phyloP scores from a whole-genome alignment of 2,329 filamentous ascomycete genomes.

The Penicillium sp. region DNA sequence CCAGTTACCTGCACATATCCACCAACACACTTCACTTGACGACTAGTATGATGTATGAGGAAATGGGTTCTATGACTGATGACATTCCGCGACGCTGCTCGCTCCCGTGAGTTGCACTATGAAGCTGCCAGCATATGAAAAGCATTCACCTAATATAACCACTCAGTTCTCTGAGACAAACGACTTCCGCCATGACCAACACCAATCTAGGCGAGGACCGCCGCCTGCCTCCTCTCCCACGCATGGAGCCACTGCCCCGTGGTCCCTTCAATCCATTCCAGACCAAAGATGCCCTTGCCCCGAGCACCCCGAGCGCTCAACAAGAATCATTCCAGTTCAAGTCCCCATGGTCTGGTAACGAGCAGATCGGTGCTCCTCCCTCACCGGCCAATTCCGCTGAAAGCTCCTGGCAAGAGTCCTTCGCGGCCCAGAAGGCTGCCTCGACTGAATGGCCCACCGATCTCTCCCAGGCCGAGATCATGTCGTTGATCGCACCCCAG shows the following conservation, averaged over 20 bases:
- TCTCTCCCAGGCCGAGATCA: constrained; percentile 35
- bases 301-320: constrained; percentile 37
- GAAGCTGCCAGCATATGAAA: neutral
- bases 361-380: constrained; percentile 36
- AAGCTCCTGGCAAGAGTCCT: constrained; percentile 38
- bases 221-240: constrained; percentile 40
- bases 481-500: constrained; percentile 38
- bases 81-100: constrained; percentile 35
- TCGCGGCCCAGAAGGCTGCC: constrained; percentile 30
- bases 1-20: constrained; percentile 13
- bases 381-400: constrained; percentile 43
- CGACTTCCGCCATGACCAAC: constrained; percentile 18
- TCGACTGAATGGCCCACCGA: constrained; percentile 37
- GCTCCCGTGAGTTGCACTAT: constrained; percentile 34
- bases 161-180: constrained; percentile 23
- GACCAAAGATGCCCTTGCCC: constrained; percentile 29
- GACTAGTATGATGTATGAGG: constrained; percentile 32
- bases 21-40: constrained; percentile 10
- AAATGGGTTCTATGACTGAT: constrained; percentile 32
- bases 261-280: constrained; percentile 42
- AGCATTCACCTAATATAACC: neutral
- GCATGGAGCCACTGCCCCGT: constrained; percentile 39
- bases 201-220: constrained; percentile 37
- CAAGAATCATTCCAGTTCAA: constrained; percentile 40
- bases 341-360: constrained; percentile 31